A percentile compares a stretch with the other conserved stretches of the same genome.
Conservation (phyloP, 2,329 filamentous ascomycete genomes). For the Pseudogymnoascus sp. region DNA sequence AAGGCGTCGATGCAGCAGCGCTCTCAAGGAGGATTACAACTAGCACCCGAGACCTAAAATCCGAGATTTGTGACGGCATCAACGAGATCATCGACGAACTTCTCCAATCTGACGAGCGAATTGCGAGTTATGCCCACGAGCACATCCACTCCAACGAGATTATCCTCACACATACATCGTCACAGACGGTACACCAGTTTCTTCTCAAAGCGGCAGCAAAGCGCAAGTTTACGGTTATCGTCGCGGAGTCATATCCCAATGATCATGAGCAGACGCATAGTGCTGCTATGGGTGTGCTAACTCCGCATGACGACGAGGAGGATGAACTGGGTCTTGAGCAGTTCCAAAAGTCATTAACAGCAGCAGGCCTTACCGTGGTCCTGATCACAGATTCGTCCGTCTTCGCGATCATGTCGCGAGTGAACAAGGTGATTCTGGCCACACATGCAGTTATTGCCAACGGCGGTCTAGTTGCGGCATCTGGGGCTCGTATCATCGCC, state of each 20-base stretch:
- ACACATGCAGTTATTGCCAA: conserved; percentile 84
- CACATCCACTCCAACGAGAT: conserved; percentile 92
- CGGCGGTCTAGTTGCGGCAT: conserved; percentile 74
- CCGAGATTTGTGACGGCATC: conserved; percentile 89
- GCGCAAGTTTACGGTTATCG: conserved; percentile 83
- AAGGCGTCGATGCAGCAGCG: conserved; percentile 20
- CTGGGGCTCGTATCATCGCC: conserved; percentile 76
- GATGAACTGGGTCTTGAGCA: conserved; percentile 35
- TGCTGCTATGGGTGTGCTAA: conserved; percentile 49
- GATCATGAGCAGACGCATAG: conserved; percentile 57
- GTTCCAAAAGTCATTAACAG: conserved; percentile 70
- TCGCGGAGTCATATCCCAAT: conserved; percentile 67
- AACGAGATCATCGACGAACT: conserved; percentile 95
- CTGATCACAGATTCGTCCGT: conserved; percentile 77
- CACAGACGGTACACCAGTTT: conserved; percentile 81
- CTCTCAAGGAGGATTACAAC: conserved; percentile 24
- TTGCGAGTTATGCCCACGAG: conserved; percentile 78
- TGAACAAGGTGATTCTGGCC: conserved; percentile 90
- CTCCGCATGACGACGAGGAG: conserved; percentile 26
- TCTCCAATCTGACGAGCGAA: conserved; percentile 85
- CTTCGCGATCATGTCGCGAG: conserved; percentile 88
- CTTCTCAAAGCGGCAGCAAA: conserved; percentile 80
- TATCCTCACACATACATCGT: conserved; percentile 82
- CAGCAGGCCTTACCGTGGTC: conserved; percentile 73
- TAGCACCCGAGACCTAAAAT: conserved; percentile 61